Percentiles rank a stretch among this genome's conserved stretches.
Conservation (phyloP, 2,329 filamentous ascomycete genomes). For the Penicillium sp. region DNA sequence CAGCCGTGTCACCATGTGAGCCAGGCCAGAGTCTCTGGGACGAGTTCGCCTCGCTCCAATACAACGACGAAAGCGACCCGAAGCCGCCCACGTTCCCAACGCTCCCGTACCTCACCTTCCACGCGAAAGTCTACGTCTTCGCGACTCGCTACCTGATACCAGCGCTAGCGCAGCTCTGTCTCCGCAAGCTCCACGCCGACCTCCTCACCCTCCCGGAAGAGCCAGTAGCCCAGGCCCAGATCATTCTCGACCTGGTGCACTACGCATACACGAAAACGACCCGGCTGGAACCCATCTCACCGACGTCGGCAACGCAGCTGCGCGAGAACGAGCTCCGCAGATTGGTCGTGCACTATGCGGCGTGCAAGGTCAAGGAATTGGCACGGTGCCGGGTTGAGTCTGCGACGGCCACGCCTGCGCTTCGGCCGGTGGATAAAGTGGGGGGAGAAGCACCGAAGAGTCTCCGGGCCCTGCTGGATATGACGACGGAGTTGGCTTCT, state of each 20-base stretch:
- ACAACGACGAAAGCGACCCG: slow-evolving; percentile 27
- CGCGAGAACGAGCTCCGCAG: slow-evolving; percentile 44
- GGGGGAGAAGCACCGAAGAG: slow-evolving; percentile 29
- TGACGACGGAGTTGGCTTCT: slow-evolving; percentile 42
- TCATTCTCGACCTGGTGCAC: slow-evolving; percentile 41
- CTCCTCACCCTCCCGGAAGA: slow-evolving; percentile 33
- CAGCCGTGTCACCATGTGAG: slow-evolving; percentile 28
- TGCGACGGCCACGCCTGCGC: slow-evolving; percentile 22
- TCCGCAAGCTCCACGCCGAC: slow-evolving; percentile 43
- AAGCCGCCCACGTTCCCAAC: slow-evolving; percentile 11
- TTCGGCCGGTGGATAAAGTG: slow-evolving; percentile 22
- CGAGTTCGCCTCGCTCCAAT: slow-evolving; percentile 40
- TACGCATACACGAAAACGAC: slow-evolving; percentile 44
- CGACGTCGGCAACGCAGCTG: slow-evolving; percentile 37
- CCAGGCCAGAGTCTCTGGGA: slow-evolving; percentile 41
- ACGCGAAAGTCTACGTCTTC: slow-evolving; percentile 48
- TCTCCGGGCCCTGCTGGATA: slow-evolving; percentile 40
- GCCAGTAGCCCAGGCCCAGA: slow-evolving; percentile 31
- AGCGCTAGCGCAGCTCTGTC: slow-evolving; percentile 42
- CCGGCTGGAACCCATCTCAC: slow-evolving; percentile 41
- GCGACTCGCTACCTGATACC: slow-evolving; percentile 46
- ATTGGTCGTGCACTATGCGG: slow-evolving; percentile 43
- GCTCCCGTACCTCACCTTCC: slow-evolving; percentile 44
- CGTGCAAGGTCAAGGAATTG: slow-evolving; percentile 43
- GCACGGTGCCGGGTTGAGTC: slow-evolving; percentile 35